Percentiles rank a stretch among this genome's conserved stretches.
Conservation (phyloP, 2,329 filamentous ascomycete genomes). For the Trichophyton schoenleinii region DNA sequence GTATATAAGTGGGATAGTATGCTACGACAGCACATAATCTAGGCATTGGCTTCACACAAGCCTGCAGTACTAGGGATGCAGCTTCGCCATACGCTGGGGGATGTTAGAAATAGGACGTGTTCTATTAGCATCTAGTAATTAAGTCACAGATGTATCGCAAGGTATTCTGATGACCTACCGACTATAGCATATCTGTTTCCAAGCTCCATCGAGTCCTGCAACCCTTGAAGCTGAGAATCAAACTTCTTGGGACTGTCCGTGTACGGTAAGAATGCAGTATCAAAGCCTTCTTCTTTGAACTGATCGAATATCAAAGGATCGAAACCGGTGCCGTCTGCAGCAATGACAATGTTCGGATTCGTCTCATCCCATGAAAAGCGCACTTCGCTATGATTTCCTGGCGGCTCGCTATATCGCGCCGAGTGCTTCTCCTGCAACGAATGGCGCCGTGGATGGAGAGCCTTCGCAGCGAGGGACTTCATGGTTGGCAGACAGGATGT, state of each 20-base stretch:
- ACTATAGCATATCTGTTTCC: constrained; percentile 52
- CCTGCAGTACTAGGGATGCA: constrained; percentile 46
- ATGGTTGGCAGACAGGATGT: not conserved
- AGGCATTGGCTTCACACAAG: constrained; percentile 45
- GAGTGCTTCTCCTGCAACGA: not conserved
- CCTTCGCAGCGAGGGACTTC: not conserved
- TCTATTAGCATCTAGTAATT: too few species aligned
- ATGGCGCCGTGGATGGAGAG: constrained; percentile 2
- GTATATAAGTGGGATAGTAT: constrained; percentile 51
- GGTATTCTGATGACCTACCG: constrained; percentile 31
- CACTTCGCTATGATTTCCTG: not conserved
- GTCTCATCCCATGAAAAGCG: constrained; percentile 61
- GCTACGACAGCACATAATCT: constrained; percentile 48
- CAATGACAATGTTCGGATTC: constrained; percentile 45
- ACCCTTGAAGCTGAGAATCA: constrained; percentile 37
- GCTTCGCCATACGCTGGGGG: constrained; percentile 48
- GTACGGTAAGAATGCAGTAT: constrained; percentile 45
- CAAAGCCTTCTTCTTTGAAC: constrained; percentile 43
- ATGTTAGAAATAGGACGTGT: not conserved
- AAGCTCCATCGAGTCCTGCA: constrained; percentile 43
- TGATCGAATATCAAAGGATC: constrained; percentile 8
- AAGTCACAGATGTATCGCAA: too few species aligned
- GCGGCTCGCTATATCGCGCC: not conserved
- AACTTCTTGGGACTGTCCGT: constrained; percentile 41
- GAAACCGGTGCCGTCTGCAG: constrained; percentile 8